Conservation (phyloP, 345 rosid genomes). For the Citrus maxima region DNA sequence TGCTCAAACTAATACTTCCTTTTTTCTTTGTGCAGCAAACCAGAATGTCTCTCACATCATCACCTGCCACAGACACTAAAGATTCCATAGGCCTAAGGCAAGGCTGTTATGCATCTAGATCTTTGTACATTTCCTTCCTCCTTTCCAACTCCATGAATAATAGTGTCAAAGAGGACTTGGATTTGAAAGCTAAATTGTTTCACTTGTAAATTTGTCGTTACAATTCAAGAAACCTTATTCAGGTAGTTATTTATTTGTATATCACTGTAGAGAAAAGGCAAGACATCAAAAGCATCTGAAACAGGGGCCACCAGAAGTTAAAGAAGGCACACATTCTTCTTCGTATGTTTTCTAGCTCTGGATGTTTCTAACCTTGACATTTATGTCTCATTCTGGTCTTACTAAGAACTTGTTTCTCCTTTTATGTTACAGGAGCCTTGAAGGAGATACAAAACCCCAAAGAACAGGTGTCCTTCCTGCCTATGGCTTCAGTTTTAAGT, state of each 20-base stretch:
- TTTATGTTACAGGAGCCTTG: constrained; percentile 23
- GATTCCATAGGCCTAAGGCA: neutral
- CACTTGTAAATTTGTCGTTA: neutral
- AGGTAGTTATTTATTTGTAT: neutral
- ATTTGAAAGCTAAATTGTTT: neutral
- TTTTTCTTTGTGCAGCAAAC: constrained; percentile 4
- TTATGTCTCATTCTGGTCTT: neutral
- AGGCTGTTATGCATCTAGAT: neutral
- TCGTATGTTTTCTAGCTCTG: neutral
- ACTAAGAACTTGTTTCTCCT: constrained; percentile 5
- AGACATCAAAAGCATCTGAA: neutral
- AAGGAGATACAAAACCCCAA: constrained; percentile 27
- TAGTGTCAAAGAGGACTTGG: neutral
- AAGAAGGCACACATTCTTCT: neutral
- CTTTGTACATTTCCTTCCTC: neutral
- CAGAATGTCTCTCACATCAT: neutral
- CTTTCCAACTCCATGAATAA: neutral
- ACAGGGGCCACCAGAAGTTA: neutral
- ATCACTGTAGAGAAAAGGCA: neutral
- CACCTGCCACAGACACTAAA: neutral
- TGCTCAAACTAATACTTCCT: neutral
- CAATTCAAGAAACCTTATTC: neutral
- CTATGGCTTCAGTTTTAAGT: constrained; percentile 45
- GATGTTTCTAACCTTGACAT: neutral
- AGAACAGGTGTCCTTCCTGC: constrained; percentile 31